These are phyloP conservation scores for Aspergillus indologenus DNA, from an alignment of 495 filamentous ascomycete genomes.

Conservation along the genomic window DNA sequence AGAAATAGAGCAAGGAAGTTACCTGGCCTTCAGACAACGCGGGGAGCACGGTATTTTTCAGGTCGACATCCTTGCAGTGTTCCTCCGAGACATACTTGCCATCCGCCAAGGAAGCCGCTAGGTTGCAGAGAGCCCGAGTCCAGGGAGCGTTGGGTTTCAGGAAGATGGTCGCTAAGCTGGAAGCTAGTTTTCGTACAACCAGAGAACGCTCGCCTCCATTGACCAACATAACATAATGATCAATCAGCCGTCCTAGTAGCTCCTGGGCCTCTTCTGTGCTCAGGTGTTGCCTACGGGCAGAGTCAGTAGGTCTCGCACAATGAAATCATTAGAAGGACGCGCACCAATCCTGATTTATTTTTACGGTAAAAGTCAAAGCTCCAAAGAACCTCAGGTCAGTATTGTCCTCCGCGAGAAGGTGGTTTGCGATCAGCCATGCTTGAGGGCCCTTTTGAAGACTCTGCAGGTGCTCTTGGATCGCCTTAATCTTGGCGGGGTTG, in stretches of 20 bases:
- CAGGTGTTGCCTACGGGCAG: constrained; percentile 51
- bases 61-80: constrained; percentile 45
- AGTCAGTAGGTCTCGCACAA: constrained; percentile 16
- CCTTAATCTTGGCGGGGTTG: constrained; percentile 51
- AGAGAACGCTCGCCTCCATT: constrained; percentile 56
- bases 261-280: constrained; percentile 56
- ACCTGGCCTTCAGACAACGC: constrained; percentile 54
- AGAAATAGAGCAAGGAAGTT: constrained; percentile 67
- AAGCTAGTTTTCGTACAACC: constrained; percentile 79
- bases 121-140: constrained; percentile 64
- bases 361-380: constrained; percentile 90
- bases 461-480: constrained; percentile 75
- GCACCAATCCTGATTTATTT: constrained; percentile 81
- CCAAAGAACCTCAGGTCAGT: constrained; percentile 85
- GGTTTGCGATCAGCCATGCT: constrained; percentile 83
- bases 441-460: constrained; percentile 69
- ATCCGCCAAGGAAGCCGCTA: constrained; percentile 58
- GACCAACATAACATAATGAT: constrained; percentile 61
- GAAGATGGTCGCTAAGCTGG: constrained; percentile 76
- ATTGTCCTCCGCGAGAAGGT: constrained; percentile 60
- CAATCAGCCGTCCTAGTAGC: constrained; percentile 67
- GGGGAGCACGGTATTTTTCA: constrained; percentile 42
- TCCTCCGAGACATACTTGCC: constrained; percentile 51
- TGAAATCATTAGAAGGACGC: constrained; percentile 6
- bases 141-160: constrained; percentile 67